Base-by-base conservation (phyloP, 257 asterid genomes). In the Scutellaria baicalensis region DNA sequence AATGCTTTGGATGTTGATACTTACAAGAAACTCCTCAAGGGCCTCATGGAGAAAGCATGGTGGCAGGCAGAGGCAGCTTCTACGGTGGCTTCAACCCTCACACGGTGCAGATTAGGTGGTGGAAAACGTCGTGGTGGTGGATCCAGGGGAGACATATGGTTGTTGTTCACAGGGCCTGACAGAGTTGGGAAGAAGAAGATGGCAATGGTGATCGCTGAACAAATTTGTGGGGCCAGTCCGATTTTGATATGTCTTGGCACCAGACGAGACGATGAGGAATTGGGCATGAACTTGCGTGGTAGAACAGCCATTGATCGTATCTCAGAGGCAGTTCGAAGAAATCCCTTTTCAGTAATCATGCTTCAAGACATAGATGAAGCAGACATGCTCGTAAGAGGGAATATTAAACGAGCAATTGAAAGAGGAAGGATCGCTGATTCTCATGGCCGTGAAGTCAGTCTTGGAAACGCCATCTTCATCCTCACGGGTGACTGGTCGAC, bases 31-130 rank as follows among this genome's bases (percentile, higher is more conserved):
- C 96, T 93, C 64, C 87, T 86, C 68, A 89, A 91, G 79, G 91
- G 91, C 42, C 89, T 93, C 45, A 87, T 87, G 97, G 97, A 83
- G 80, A 83, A 77, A 58, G 96, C 97, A 1, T 93, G 99, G 99
- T 93, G 99, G 99, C 97, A 93, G 74, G 83, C 83, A 5, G 96
- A 91, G 31, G 97, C 99, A 0, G 91, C 97, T 36, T 76, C 93
- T 2, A 76, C 80, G 0, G 86, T 93, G 36, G 96, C 99, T 44
- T 80, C 93, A 2, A 86, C 97, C 21, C 72, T 93, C 48, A 82
- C 96, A 0, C 73, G 82, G 20, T 84, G 96, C 76, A 81, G 85
- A 71, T 82, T 79, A 54, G 95, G 96, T 27, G 77, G 78, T 27
- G 93, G 95, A 8, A 88, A 81, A 69, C 82, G 65, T 3, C 80